Conservation (phyloP, 768 basidiomycete genomes). For the Podaxis sp. region DNA sequence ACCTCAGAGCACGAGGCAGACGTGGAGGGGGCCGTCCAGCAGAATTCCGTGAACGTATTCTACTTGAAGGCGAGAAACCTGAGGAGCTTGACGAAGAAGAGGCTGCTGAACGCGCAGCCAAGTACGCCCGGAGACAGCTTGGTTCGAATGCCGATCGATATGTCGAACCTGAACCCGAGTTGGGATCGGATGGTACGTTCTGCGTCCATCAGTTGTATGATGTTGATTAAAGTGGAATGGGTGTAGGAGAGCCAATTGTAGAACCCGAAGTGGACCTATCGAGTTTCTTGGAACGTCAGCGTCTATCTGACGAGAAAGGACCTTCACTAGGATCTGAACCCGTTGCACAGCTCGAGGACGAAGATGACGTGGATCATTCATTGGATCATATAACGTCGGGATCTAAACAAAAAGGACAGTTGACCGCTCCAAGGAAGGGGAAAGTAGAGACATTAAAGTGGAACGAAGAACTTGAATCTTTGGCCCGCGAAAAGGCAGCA, state of each 20-base stretch:
- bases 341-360: slow-evolving; percentile 39
- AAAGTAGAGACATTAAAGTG: slow-evolving; percentile 65
- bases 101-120: slow-evolving; percentile 45
- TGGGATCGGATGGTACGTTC: slow-evolving; percentile 66
- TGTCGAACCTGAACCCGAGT: slow-evolving; percentile 63
- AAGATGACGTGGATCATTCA: slow-evolving; percentile 59
- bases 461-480: slow-evolving; percentile 62
- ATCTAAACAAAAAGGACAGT: slow-evolving; percentile 14
- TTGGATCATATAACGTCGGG: slow-evolving; percentile 52
- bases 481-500: slow-evolving; percentile 67
- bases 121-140: slow-evolving; percentile 58
- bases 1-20: slow-evolving; percentile 68
- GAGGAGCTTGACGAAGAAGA: slow-evolving; percentile 50
- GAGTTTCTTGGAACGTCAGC: slow-evolving; percentile 63
- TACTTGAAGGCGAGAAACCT: slow-evolving; percentile 57
- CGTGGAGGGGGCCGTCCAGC: slow-evolving; percentile 61
- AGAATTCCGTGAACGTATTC: slow-evolving; percentile 58
- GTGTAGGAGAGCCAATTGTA: slow-evolving; percentile 57
- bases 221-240: not conserved
- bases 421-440: slow-evolving; percentile 52
- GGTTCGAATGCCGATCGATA: slow-evolving; percentile 77
- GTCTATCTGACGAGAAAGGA: slow-evolving; percentile 38
- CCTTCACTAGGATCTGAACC: slow-evolving; percentile 21
- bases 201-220: not conserved
- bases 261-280: slow-evolving; percentile 78